Base-by-base conservation (phyloP, 2,329 filamentous ascomycete genomes). In the Stenocarpella maydis region DNA sequence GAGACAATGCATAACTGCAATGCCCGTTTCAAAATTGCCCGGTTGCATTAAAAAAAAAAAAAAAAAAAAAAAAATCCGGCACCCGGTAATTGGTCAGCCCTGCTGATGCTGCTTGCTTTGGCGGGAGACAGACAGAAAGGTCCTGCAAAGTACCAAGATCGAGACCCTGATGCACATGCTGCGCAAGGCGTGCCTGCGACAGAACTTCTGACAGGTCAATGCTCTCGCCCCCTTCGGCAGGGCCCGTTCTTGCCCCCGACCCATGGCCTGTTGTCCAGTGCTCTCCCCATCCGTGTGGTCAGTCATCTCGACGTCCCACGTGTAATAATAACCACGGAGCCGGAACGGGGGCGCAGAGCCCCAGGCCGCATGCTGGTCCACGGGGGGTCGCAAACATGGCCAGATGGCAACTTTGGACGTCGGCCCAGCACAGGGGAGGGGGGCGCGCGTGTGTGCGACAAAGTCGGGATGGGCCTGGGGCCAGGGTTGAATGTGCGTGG, bases 321-420 rank as follows among this genome's bases (percentile, higher is more conserved):
- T 61, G 26, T n/a, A 61, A 31, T 61, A n/a, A n/a, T 34, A n/a
- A n/a, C 24, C 14, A 63, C 41, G 43, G 58, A 43, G 43, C 9
- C n/a, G 37, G 8, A 37, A 49, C 14, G 28, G 45, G 58, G n/a
- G n/a, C n/a, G 26, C 4, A 21, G 37, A 37, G 8, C 58, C 58
- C 9, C 7, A 37, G 58, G 58, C 14, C 26, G 24, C 55, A 24
- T 54, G 55, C 17, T 24, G 7, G 8, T 45, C 26, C 43, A 49
- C 4, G 28, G 26, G 28, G 26, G 28, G 7, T 9, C 26, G 31
- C n/a, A 17, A 63, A 49, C 28, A 24, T 61, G 41, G 41, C 21
- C 26, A 61, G 58, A 47, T 61, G n/a, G 24, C 41, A 17, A 61
- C 26, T 17, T 61, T 61, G 55, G 58, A 49, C 43, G 28, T 63